Percentiles rank a stretch among this genome's conserved stretches.
Conservation (phyloP, 768 basidiomycete genomes). For the Auricularia auricula-judae region DNA sequence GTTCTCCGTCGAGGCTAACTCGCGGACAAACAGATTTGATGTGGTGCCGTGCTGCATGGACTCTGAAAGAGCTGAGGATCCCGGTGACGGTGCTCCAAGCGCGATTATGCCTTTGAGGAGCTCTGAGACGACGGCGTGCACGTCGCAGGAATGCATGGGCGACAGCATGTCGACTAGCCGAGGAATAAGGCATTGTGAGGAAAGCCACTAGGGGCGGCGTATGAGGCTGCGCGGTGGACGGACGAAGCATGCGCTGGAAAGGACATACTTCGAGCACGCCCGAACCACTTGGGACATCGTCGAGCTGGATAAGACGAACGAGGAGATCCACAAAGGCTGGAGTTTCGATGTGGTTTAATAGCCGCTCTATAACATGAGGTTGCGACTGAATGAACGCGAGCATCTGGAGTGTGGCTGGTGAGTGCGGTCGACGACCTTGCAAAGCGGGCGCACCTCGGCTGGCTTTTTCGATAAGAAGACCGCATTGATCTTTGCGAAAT, state of each 20-base stretch:
- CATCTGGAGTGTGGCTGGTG: constrained; percentile 44
- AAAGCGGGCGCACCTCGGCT: constrained; percentile 52
- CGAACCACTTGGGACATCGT: constrained; percentile 69
- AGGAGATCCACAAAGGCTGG: constrained; percentile 88
- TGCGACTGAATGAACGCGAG: constrained; percentile 81
- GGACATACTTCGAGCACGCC: constrained; percentile 79
- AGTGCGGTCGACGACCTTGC: background rate
- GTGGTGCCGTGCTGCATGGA: constrained; percentile 59
- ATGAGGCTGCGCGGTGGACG: constrained; percentile 21
- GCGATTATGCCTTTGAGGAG: constrained; percentile 91
- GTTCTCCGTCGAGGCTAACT: constrained; percentile 66
- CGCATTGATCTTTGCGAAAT: constrained; percentile 91
- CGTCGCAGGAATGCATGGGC: constrained; percentile 58
- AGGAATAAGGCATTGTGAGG: constrained; percentile 70
- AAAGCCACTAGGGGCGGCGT: constrained; percentile 61
- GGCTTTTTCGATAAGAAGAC: constrained; percentile 83
- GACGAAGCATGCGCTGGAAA: constrained; percentile 19
- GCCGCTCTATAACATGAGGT: constrained; percentile 66
- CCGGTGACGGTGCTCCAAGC: constrained; percentile 82
- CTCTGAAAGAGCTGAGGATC: constrained; percentile 52
- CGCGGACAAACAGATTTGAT: constrained; percentile 80
- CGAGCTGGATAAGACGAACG: constrained; percentile 79
- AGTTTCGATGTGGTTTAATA: constrained; percentile 78
- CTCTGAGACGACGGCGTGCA: constrained; percentile 81
- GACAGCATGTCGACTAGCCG: constrained; percentile 75